phyloP scores from a whole-genome alignment of 2,329 filamentous ascomycete genomes.

The Paradendryphiella salina region DNA sequence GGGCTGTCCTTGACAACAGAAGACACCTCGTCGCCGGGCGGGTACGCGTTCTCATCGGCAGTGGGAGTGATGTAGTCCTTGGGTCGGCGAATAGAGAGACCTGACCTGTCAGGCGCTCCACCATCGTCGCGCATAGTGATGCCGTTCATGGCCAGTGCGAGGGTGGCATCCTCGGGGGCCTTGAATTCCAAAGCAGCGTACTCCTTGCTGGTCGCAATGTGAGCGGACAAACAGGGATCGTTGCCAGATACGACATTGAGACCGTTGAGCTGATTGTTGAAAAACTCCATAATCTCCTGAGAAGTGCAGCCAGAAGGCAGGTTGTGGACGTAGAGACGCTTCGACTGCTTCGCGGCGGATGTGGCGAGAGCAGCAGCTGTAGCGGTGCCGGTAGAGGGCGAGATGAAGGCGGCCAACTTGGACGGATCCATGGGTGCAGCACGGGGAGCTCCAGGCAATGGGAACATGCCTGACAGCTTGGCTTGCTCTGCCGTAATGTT shows the following conservation, averaged over 20 bases:
- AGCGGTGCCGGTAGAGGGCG: slow-evolving; percentile 73
- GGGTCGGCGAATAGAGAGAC: slow-evolving; percentile 78
- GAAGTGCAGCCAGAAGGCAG: slow-evolving; percentile 73
- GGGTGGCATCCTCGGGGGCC: slow-evolving; percentile 81
- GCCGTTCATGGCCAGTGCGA: slow-evolving; percentile 86
- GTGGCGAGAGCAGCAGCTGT: slow-evolving; percentile 84
- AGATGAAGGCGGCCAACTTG: slow-evolving; percentile 94
- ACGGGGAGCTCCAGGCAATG: slow-evolving; percentile 89
- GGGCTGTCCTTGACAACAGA: slow-evolving; percentile 85
- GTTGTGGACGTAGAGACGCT: slow-evolving; percentile 87
- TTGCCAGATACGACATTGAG: slow-evolving; percentile 83
- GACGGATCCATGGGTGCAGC: slow-evolving; percentile 94
- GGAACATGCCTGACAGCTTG: slow-evolving; percentile 98
- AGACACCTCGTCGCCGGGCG: slow-evolving; percentile 72
- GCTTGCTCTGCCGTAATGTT: slow-evolving; percentile 98
- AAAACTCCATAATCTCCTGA: slow-evolving; percentile 77
- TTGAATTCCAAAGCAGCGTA: slow-evolving; percentile 94
- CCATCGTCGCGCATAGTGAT: slow-evolving; percentile 76
- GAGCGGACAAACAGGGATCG: slow-evolving; percentile 83
- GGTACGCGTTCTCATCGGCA: slow-evolving; percentile 63
- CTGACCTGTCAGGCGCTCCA: slow-evolving; percentile 54
- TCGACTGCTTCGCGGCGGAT: slow-evolving; percentile 89
- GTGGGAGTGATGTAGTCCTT: slow-evolving; percentile 97
- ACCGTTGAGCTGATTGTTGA: slow-evolving; percentile 96
- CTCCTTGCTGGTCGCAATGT: slow-evolving; percentile 74